phyloP scores from a whole-genome alignment of 2,329 filamentous ascomycete genomes.

The Fusarium devonianum region DNA sequence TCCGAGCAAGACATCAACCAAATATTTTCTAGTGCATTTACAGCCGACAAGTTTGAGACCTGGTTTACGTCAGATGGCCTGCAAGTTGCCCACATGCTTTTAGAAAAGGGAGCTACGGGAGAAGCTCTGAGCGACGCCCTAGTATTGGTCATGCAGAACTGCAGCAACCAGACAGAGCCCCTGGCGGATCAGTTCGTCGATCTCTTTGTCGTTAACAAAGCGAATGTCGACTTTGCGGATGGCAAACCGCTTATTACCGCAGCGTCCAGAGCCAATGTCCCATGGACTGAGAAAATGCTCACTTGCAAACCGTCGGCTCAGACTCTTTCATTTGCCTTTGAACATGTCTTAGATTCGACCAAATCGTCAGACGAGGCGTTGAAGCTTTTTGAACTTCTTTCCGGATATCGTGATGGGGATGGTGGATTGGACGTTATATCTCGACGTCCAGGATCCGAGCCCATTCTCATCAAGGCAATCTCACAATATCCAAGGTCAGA shows the following conservation, averaged over 20 bases:
- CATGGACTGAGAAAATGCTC: slow-evolving; percentile 60
- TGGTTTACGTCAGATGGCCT: slow-evolving; percentile 60
- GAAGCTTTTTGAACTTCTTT: slow-evolving; percentile 59
- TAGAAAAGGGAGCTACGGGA: slow-evolving; percentile 58
- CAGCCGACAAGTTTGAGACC: slow-evolving; percentile 46
- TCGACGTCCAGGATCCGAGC: slow-evolving; percentile 51
- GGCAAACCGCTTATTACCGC: slow-evolving; percentile 63
- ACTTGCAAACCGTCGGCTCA: slow-evolving; percentile 57
- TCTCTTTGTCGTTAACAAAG: slow-evolving; percentile 48
- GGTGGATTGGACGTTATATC: slow-evolving; percentile 60
- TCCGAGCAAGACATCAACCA: slow-evolving; percentile 53
- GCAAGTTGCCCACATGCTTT: slow-evolving; percentile 55
- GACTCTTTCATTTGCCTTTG: slow-evolving; percentile 61
- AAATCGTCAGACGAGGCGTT: slow-evolving; percentile 59
- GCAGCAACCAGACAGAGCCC: slow-evolving; percentile 47
- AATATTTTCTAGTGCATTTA: slow-evolving; percentile 56
- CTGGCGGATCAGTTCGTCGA: slow-evolving; percentile 57
- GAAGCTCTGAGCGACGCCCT: slow-evolving; percentile 56
- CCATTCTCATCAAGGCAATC: slow-evolving; percentile 61
- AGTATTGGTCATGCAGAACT: slow-evolving; percentile 54
- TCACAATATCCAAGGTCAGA: slow-evolving; percentile 62
- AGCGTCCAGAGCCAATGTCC: slow-evolving; percentile 58
- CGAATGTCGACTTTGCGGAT: slow-evolving; percentile 58
- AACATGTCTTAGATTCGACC: slow-evolving; percentile 61
- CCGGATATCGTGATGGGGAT: slow-evolving; percentile 57